Conservation (phyloP, 2,329 filamentous ascomycete species). For the Colletotrichum spaethianum region DNA sequence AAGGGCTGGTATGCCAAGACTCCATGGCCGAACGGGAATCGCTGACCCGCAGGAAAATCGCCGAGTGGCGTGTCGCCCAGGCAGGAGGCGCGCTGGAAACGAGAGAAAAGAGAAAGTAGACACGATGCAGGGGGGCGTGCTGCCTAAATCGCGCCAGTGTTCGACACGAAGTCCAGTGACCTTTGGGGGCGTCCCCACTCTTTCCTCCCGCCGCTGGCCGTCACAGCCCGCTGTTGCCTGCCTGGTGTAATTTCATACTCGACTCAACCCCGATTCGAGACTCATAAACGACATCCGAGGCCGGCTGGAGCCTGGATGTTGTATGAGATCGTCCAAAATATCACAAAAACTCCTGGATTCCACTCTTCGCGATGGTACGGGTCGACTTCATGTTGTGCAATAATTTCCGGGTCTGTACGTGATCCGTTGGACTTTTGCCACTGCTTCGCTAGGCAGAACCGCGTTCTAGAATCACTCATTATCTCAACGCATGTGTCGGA, state of each 20-base stretch:
- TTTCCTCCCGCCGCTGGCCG: constrained; percentile 13
- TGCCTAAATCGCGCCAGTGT: constrained; percentile 34
- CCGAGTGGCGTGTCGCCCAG: constrained; percentile 10
- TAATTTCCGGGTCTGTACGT: background rate
- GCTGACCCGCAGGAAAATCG: constrained; percentile 6
- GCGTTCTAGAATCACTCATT: background rate
- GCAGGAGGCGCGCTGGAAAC: constrained; percentile 32
- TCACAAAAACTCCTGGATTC: background rate
- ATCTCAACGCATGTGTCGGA: background rate
- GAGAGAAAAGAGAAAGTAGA: background rate
- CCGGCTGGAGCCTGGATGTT: constrained; percentile 27
- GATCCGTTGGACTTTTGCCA: constrained; percentile 1
- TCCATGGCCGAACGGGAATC: background rate
- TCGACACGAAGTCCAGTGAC: constrained; percentile 41
- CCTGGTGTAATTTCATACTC: constrained; percentile 6
- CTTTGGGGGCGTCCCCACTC: constrained; percentile 11
- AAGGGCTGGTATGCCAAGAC: constrained; percentile 7
- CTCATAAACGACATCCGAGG: constrained; percentile 1
- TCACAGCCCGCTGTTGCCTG: constrained; percentile 36
- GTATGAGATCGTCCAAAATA: background rate
- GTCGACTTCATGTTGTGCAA: background rate
- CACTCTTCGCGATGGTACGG: background rate
- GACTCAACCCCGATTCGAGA: constrained; percentile 10
- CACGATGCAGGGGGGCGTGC: constrained; percentile 33
- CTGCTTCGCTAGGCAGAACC: constrained; percentile 18